phyloP scores from a whole-genome alignment of 768 basidiomycete genomes.

The Russula lepida region DNA sequence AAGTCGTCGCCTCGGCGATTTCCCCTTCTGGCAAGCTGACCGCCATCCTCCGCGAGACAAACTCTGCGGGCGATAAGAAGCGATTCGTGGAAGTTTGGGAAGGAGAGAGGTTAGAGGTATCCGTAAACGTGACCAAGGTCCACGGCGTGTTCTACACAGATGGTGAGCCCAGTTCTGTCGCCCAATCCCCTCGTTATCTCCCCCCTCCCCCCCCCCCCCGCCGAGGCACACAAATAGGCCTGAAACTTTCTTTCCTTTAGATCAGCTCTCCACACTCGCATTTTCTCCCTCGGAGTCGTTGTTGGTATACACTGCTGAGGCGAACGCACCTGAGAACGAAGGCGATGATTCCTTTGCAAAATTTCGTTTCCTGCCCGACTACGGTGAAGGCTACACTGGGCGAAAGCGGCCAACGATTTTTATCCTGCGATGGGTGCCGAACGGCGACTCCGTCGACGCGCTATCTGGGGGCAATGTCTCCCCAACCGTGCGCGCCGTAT shows the following conservation, averaged over 20 bases:
- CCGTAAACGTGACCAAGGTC: constrained; percentile 20
- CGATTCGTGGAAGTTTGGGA: constrained; percentile 27
- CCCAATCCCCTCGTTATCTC: neutral
- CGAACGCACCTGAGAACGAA: constrained; percentile 11
- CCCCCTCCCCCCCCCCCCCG: too few species aligned
- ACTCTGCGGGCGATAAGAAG: constrained; percentile 15
- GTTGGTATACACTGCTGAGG: constrained; percentile 20
- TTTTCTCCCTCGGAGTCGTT: constrained; percentile 19
- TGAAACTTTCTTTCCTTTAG: neutral
- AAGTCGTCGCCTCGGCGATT: constrained; percentile 18
- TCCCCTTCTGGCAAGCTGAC: constrained; percentile 23
- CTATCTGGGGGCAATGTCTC: neutral
- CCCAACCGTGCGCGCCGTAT: constrained; percentile 2
- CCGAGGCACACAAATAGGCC: neutral
- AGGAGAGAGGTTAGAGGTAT: constrained; percentile 18
- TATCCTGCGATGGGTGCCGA: constrained; percentile 2
- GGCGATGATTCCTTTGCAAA: constrained; percentile 11
- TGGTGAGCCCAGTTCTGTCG: constrained; percentile 19
- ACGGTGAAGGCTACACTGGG: constrained; percentile 16
- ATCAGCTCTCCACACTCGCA: constrained; percentile 13
- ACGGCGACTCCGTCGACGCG: neutral
- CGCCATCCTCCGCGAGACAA: constrained; percentile 24
- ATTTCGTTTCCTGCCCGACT: constrained; percentile 18
- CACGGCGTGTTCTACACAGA: constrained; percentile 26
- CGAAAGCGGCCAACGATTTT: constrained; percentile 17